Percentiles rank a stretch among this genome's conserved stretches.
phyloP scores from a whole-genome alignment of 257 asterid species.

The Ilex aquifolium region DNA sequence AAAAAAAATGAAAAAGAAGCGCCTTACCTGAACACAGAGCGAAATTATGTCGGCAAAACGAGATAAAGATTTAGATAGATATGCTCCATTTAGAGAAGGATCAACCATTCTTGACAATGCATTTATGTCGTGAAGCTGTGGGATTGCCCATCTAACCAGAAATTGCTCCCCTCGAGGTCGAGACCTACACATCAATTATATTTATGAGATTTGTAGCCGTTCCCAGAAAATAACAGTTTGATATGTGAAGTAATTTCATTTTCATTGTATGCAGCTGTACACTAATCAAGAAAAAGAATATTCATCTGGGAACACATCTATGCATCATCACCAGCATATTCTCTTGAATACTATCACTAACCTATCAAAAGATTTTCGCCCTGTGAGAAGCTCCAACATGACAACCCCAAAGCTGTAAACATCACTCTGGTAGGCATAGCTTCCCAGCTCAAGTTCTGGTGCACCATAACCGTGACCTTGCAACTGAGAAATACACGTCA shows the following conservation, averaged over 20 bases:
- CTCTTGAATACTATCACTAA: constrained; percentile 12
- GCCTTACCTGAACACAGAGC: constrained; percentile 70
- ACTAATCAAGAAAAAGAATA: too few species aligned
- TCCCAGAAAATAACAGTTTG: too few species aligned
- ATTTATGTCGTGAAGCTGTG: constrained; percentile 77
- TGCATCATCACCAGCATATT: too few species aligned
- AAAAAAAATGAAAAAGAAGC: background rate
- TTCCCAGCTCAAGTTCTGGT: constrained; percentile 84
- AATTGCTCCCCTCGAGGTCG: constrained; percentile 72
- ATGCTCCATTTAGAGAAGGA: constrained; percentile 65
- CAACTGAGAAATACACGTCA: constrained; percentile 41
- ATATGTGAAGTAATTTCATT: too few species aligned
- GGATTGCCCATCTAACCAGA: constrained; percentile 84
- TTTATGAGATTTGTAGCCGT: background rate
- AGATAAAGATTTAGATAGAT: constrained; percentile 75
- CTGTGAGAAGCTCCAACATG: constrained; percentile 80
- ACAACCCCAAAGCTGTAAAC: constrained; percentile 95
- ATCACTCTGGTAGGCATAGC: constrained; percentile 69
- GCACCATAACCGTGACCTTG: constrained; percentile 88
- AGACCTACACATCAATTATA: constrained; percentile 35
- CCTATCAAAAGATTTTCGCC: constrained; percentile 85
- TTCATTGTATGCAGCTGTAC: too few species aligned
- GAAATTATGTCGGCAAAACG: constrained; percentile 91
- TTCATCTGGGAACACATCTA: too few species aligned
- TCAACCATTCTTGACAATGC: constrained; percentile 88